phyloP scores from a whole-genome alignment of 495 filamentous ascomycete genomes.

The Articulospora tetracladia region DNA sequence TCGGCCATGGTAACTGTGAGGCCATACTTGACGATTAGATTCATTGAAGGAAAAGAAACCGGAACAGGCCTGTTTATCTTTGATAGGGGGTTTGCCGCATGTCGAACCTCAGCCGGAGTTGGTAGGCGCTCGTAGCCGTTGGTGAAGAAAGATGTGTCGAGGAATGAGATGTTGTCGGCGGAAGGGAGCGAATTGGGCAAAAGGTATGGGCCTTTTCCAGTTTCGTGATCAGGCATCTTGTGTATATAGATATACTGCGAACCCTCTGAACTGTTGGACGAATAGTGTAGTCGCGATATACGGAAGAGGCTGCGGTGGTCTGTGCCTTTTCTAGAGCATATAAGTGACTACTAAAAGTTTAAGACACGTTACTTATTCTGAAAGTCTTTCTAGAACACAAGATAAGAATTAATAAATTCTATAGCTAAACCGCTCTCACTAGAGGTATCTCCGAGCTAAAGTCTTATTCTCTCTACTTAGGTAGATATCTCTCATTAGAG shows the following conservation, averaged over 20 bases:
- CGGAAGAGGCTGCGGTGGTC: no score
- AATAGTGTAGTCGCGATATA: no score
- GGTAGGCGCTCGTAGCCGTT: background rate
- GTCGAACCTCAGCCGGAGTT: constrained; percentile 10
- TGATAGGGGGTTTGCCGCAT: background rate
- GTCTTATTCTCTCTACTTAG: background rate
- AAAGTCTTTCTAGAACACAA: background rate
- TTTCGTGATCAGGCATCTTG: background rate
- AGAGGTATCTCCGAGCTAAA: background rate
- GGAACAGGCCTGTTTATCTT: background rate
- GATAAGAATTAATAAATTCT: background rate
- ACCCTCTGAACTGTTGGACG: no score
- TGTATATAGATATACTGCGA: no score
- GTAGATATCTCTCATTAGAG: background rate
- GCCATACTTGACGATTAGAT: constrained; percentile 16
- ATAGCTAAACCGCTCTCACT: background rate
- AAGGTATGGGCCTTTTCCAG: background rate
- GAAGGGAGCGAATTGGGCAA: constrained; percentile 1
- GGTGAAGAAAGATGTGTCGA: constrained; percentile 7
- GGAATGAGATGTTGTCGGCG: background rate
- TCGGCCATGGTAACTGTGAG: constrained; percentile 1
- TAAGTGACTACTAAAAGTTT: background rate
- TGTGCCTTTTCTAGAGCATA: background rate
- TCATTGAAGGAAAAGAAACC: constrained; percentile 1
- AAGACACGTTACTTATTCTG: background rate